These are phyloP conservation scores for Monosporascus sp. DNA, from an alignment of 2,329 filamentous ascomycete species.

Conservation along the genomic window DNA sequence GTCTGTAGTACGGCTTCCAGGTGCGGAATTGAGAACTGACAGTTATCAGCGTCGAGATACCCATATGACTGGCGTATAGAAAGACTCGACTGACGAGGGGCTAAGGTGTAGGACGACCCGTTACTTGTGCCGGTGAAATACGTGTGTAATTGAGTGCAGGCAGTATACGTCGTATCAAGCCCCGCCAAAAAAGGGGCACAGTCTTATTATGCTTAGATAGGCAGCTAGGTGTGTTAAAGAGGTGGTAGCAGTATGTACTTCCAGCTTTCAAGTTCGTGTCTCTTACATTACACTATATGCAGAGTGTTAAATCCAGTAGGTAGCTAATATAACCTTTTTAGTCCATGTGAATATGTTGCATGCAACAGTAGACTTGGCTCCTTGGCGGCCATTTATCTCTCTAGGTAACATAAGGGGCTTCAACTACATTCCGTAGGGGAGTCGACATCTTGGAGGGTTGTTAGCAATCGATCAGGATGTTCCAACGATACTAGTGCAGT, in stretches of 20 bases:
- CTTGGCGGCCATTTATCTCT: background rate
- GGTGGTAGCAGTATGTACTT: background rate
- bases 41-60: too few relatives aligned
- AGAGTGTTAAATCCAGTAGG: background rate
- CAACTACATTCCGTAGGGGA: too few relatives aligned
- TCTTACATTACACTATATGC: background rate
- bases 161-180: background rate
- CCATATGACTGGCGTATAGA: too few relatives aligned
- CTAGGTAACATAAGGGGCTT: background rate
- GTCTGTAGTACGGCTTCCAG: too few relatives aligned
- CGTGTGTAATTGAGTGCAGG: too few relatives aligned
- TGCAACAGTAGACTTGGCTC: background rate
- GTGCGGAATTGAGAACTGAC: too few relatives aligned
- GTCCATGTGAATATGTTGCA: background rate
- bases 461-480: too few relatives aligned
- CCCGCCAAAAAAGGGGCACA: background rate
- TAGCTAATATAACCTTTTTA: background rate
- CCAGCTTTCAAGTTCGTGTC: background rate
- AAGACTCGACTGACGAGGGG: too few relatives aligned
- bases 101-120: too few relatives aligned
- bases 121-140: too few relatives aligned
- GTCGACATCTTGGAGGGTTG: too few relatives aligned
- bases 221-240: background rate
- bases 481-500: too few relatives aligned
- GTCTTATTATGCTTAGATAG: background rate